Conservation (phyloP, 345 rosid species). For the Gossypium australe region DNA sequence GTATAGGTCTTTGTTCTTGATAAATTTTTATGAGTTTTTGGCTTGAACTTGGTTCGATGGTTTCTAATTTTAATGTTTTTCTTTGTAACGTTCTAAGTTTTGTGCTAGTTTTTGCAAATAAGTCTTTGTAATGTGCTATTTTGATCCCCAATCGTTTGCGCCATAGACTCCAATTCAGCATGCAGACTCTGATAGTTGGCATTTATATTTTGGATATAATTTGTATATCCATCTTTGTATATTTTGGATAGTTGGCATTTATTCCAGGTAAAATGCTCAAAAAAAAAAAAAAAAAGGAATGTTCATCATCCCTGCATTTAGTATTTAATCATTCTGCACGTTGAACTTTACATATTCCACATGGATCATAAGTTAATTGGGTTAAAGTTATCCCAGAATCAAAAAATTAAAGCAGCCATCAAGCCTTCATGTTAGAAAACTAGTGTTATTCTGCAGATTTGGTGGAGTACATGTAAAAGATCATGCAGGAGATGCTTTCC, state of each 20-base stretch:
- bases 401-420: background rate
- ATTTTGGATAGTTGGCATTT: background rate
- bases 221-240: background rate
- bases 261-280: background rate
- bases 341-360: background rate
- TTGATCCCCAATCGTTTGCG: no score
- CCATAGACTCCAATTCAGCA: no score
- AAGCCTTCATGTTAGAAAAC: background rate
- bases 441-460: background rate
- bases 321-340: background rate
- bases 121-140: no score
- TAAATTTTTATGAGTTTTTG: no score
- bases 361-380: background rate
- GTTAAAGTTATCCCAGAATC: no score
- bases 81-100: no score
- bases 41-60: no score
- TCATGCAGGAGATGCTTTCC: background rate
- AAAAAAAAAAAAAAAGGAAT: background rate
- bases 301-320: background rate
- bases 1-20: no score
- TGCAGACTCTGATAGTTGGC: no score
- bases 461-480: slow-evolving; percentile 4
- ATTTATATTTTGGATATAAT: no score
- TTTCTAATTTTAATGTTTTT: no score
- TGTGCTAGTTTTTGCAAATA: no score